phyloP scores from a whole-genome alignment of 768 basidiomycete species.

The Sarcodon sp. region DNA sequence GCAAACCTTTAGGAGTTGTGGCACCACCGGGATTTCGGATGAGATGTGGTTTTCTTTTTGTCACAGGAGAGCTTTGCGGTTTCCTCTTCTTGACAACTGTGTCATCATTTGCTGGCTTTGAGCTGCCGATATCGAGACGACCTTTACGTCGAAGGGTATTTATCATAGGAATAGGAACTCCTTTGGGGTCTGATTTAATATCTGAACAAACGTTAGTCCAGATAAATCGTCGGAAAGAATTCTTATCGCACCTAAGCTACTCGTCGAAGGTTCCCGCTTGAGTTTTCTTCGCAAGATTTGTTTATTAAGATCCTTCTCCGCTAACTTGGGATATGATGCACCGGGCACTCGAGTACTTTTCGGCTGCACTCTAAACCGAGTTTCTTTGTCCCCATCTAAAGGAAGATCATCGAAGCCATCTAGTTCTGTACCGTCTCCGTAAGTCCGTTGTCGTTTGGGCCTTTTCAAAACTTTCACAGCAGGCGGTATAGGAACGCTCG shows the following conservation, averaged over 20 bases:
- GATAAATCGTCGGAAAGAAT: background rate
- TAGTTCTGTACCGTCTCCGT: conserved; percentile 83
- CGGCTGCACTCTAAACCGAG: conserved; percentile 61
- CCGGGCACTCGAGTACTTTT: conserved; percentile 57
- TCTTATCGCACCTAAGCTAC: conserved; percentile 27
- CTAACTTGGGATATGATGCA: conserved; percentile 29
- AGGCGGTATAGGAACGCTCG: conserved; percentile 25
- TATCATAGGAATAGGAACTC: conserved; percentile 10
- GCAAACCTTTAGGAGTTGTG: conserved; percentile 57
- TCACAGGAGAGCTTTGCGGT: conserved; percentile 30
- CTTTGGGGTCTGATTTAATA: background rate
- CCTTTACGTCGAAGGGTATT: conserved; percentile 46
- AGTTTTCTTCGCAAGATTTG: conserved; percentile 47
- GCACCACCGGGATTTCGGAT: conserved; percentile 73
- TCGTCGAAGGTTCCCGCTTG: conserved; percentile 30
- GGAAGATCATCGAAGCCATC: conserved; percentile 82
- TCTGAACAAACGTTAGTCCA: conserved; percentile 1
- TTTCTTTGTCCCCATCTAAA: conserved; percentile 75
- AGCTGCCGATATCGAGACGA: conserved; percentile 38
- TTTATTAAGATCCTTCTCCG: conserved; percentile 26
- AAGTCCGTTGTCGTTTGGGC: conserved; percentile 66
- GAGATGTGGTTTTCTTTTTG: conserved; percentile 70
- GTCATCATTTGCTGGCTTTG: conserved; percentile 21
- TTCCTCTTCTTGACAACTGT: conserved; percentile 35
- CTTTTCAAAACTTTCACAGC: conserved; percentile 57